These are phyloP conservation scores for Paramecium sonneborni DNA, from an alignment of 73 alveolate species.

Conservation along the genomic window DNA sequence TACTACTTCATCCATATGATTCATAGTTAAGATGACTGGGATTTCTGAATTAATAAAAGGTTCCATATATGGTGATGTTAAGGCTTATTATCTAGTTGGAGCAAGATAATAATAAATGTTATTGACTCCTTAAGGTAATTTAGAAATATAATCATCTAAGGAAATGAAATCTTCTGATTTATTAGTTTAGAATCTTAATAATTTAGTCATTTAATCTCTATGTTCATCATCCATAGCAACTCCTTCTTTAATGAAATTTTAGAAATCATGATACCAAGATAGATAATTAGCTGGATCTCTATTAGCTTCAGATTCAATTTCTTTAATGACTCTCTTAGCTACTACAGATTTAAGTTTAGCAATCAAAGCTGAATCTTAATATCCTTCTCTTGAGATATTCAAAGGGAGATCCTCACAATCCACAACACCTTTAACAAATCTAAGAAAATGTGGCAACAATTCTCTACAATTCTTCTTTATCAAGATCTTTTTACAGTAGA, in stretches of 20 bases:
- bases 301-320: constrained; percentile 73
- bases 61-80: constrained; percentile 79
- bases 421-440: constrained; percentile 86
- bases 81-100: constrained; percentile 68
- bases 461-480: constrained; percentile 75
- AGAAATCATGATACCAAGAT: constrained; percentile 78
- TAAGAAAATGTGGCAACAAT: constrained; percentile 76
- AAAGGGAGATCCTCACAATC: constrained; percentile 87
- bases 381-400: constrained; percentile 81
- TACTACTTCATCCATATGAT: constrained; percentile 83
- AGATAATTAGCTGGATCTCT: constrained; percentile 68
- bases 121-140: constrained; percentile 70
- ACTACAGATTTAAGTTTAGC: constrained; percentile 75
- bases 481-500: constrained; percentile 83
- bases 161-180: constrained; percentile 59
- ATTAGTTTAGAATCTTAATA: constrained; percentile 71
- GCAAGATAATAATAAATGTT: constrained; percentile 72
- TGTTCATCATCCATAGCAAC: constrained; percentile 73
- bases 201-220: constrained; percentile 60
- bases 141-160: constrained; percentile 72
- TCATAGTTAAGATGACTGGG: constrained; percentile 80
- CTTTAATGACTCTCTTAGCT: constrained; percentile 72
- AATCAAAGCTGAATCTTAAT: constrained; percentile 77
- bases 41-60: constrained; percentile 71
- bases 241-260: constrained; percentile 77